phyloP scores from a whole-genome alignment of 208 protist genomes.

The Crithidia bombi region DNA sequence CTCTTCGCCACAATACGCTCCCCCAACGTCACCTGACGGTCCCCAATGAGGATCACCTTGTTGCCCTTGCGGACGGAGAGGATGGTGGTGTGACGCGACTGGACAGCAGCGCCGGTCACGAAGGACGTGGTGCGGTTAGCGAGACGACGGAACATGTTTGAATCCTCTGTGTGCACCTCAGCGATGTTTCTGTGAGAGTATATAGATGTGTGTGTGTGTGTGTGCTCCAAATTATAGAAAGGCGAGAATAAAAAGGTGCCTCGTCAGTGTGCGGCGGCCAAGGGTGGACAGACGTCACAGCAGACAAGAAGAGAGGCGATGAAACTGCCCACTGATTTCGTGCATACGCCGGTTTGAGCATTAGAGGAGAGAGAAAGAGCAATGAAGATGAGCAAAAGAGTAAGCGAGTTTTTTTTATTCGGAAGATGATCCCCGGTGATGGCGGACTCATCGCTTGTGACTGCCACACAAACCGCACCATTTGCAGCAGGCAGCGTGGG shows the following conservation, averaged over 20 bases:
- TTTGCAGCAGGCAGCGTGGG: no score
- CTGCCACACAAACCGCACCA: no score
- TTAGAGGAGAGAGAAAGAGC: no score
- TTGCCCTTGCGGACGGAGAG: slow-evolving; percentile 93
- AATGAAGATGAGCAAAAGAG: background rate
- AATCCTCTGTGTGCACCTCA: slow-evolving; percentile 7
- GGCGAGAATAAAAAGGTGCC: background rate
- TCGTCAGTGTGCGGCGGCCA: background rate
- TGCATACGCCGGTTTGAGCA: no score
- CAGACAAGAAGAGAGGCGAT: background rate
- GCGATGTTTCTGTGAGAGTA: no score
- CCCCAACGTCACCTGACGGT: slow-evolving; percentile 95
- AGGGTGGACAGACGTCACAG: background rate
- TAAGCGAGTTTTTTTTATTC: no score
- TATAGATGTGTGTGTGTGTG: background rate
- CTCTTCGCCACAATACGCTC: slow-evolving; percentile 92
- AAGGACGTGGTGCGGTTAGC: slow-evolving; percentile 44
- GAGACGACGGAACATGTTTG: slow-evolving; percentile 50
- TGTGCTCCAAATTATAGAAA: slow-evolving; percentile 5
- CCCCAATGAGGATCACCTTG: slow-evolving; percentile 93
- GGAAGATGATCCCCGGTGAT: no score
- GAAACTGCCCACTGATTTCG: background rate
- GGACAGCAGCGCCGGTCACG: slow-evolving; percentile 41
- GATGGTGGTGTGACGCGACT: slow-evolving; percentile 91
- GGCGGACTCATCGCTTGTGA: no score